These are phyloP conservation scores for Saccharum hybrid DNA, from an alignment of 202 grass and related monocot species.

Conservation along the genomic window DNA sequence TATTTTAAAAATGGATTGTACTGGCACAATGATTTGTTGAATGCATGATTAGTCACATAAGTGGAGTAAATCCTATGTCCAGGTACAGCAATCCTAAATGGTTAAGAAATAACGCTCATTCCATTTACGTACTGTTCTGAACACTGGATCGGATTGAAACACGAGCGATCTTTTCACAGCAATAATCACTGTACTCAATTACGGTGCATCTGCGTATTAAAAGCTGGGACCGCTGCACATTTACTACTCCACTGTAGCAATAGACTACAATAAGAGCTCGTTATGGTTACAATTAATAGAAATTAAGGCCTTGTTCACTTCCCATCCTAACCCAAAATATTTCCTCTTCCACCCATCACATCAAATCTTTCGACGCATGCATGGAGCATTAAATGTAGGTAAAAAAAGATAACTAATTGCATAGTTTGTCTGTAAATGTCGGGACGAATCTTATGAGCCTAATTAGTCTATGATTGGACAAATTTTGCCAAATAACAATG, in stretches of 20 bases:
- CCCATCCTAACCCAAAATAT: too few relatives aligned
- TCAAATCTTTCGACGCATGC: too few relatives aligned
- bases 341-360: too few relatives aligned
- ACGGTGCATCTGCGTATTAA: conserved; percentile 40
- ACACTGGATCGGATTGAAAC: conserved; percentile 14
- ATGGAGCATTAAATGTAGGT: too few relatives aligned
- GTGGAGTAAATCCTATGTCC: conserved; percentile 9
- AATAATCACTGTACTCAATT: neutral
- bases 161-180: conserved; percentile 31
- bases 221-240: conserved; percentile 24
- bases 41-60: neutral
- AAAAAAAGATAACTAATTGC: too few relatives aligned
- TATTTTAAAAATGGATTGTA: neutral
- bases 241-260: conserved; percentile 31
- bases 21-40: neutral
- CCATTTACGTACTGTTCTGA: conserved; percentile 9
- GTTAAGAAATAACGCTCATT: neutral
- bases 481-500: too few relatives aligned
- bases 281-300: conserved; percentile 29
- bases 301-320: neutral
- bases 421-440: too few relatives aligned
- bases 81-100: neutral
- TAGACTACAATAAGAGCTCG: conserved; percentile 12
- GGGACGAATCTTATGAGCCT: too few relatives aligned
- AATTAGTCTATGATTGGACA: too few relatives aligned